Evolutionary conservation across 768 basidiomycete genomes (phyloP).

Genomic region (Auricularia cornea): DNA sequence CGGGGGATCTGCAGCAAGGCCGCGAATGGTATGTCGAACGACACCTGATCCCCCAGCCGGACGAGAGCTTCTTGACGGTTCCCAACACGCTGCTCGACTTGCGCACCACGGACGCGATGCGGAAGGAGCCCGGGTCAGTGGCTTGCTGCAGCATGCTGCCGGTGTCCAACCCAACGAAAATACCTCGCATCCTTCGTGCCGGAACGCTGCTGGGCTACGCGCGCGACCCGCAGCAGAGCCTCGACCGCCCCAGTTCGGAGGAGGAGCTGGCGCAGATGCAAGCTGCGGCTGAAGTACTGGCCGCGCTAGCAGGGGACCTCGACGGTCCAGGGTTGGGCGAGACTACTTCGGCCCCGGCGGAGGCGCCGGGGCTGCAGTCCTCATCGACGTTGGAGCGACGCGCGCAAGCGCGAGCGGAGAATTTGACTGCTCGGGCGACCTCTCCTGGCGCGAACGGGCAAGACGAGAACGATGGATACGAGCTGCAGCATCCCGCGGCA

Average conservation of each 20-base stretch:
- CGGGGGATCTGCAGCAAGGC: neutral
- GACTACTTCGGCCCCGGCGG: neutral
- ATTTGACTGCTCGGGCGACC: no score
- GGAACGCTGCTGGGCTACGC: slow-evolving; percentile 8
- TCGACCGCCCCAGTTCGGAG: neutral
- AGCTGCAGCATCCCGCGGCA: slow-evolving; percentile 18
- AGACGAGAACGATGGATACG: neutral
- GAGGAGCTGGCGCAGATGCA: neutral
- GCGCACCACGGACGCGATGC: neutral
- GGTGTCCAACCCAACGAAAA: slow-evolving; percentile 7
- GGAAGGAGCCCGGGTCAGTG: slow-evolving; percentile 5
- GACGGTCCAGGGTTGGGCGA: neutral
- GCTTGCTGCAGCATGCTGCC: neutral
- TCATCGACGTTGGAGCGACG: neutral
- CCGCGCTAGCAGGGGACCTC: neutral
- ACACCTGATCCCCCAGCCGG: neutral
- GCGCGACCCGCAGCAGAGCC: slow-evolving; percentile 1
- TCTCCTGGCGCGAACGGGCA: no score
- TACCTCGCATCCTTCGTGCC: neutral
- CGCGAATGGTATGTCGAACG: neutral
- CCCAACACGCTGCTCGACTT: neutral
- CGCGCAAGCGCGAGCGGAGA: neutral
- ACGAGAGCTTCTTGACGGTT: neutral
- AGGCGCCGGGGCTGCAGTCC: neutral
- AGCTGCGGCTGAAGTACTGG: neutral